Conservation (phyloP, 192 early-diverging fungal genomes). For the Dissophora ornata region DNA sequence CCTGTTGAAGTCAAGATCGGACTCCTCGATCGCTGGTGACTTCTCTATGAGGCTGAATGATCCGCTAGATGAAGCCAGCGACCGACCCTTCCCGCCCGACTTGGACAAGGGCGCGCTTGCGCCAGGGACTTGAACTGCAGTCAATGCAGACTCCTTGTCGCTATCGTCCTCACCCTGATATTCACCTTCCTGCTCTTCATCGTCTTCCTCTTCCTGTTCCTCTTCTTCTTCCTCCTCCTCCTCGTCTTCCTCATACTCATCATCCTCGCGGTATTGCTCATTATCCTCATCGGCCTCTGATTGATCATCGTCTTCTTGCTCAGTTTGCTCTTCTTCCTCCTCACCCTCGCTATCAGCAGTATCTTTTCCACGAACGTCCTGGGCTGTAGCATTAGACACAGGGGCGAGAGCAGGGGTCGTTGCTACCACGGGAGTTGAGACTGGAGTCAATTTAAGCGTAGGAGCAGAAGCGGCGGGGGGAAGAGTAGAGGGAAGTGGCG, state of each 20-base stretch:
- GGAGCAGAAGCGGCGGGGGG: background rate
- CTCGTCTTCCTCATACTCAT: background rate
- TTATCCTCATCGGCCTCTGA: constrained; percentile 2
- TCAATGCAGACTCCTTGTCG: constrained; percentile 50
- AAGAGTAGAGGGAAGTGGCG: background rate
- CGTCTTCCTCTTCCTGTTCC: background rate
- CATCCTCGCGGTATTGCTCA: background rate
- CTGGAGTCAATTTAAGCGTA: background rate
- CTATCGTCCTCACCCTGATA: constrained; percentile 19
- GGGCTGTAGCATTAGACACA: too few relatives aligned
- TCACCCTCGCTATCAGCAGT: too few relatives aligned
- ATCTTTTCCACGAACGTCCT: too few relatives aligned
- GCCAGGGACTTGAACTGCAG: constrained; percentile 13
- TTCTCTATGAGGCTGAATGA: constrained; percentile 37
- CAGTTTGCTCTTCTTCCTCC: too few relatives aligned
- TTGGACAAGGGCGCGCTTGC: background rate
- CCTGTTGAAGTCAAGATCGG: constrained; percentile 23
- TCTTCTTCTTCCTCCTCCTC: background rate
- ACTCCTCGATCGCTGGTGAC: constrained; percentile 11
- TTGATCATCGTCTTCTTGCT: background rate
- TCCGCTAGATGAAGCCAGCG: background rate
- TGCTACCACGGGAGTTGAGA: too few relatives aligned
- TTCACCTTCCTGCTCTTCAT: constrained; percentile 1
- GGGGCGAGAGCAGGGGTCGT: too few relatives aligned
- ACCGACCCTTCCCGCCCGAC: background rate